Percentiles rank a stretch among this genome's conserved stretches.
phyloP scores from a whole-genome alignment of 2,329 filamentous ascomycete species.

The Trichophyton verrucosum region DNA sequence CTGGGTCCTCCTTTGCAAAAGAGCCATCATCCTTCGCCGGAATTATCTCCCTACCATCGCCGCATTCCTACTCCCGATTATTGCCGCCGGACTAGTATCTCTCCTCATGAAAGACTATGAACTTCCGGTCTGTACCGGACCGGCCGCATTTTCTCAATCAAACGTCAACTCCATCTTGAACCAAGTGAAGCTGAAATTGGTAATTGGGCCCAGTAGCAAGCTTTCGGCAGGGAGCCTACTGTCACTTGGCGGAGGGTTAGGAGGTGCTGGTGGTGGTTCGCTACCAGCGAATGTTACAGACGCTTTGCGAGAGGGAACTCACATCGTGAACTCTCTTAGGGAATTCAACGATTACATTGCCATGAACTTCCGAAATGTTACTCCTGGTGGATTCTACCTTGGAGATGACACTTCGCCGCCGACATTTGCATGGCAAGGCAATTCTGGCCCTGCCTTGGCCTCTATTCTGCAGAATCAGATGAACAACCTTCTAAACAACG shows the following conservation, averaged over 20 bases:
- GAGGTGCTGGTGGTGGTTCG: not conserved
- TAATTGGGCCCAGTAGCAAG: conserved; percentile 26
- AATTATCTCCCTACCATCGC: conserved; percentile 66
- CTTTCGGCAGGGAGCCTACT: conserved; percentile 18
- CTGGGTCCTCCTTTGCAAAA: conserved; percentile 63
- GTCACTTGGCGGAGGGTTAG: conserved; percentile 12
- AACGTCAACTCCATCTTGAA: conserved; percentile 18
- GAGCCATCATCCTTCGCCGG: conserved; percentile 60
- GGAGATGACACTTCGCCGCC: conserved; percentile 48
- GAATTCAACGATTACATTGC: conserved; percentile 57
- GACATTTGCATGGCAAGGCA: conserved; percentile 57
- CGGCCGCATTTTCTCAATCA: conserved; percentile 24
- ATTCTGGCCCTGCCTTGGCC: conserved; percentile 43
- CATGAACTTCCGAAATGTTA: conserved; percentile 53
- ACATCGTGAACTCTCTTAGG: conserved; percentile 47
- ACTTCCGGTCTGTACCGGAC: conserved; percentile 42
- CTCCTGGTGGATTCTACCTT: conserved; percentile 69
- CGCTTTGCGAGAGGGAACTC: conserved; percentile 4
- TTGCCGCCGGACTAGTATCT: conserved; percentile 66
- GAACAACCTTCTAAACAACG: conserved; percentile 53
- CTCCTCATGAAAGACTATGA: conserved; percentile 54
- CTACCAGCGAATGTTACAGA: conserved; percentile 2
- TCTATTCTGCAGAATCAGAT: conserved; percentile 49
- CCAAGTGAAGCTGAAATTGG: conserved; percentile 23
- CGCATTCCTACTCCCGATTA: conserved; percentile 64